Conservation (phyloP, 768 basidiomycete species). For the Naganishia kalamii region DNA sequence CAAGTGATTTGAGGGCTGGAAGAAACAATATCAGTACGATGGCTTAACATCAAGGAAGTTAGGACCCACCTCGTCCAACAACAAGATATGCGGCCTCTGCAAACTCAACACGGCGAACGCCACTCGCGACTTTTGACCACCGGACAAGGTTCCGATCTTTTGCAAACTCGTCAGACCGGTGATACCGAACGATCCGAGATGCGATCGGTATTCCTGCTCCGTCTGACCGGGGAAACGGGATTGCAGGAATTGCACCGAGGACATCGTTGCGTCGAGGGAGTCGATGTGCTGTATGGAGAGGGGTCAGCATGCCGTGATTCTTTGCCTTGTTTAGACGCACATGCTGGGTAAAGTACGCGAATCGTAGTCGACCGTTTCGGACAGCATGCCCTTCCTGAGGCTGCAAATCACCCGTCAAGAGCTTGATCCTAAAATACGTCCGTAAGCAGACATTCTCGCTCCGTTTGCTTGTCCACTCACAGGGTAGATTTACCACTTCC, state of each 20-base stretch:
- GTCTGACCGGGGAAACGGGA: constrained; percentile 86
- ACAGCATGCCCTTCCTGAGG: constrained; percentile 72
- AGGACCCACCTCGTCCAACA: constrained; percentile 77
- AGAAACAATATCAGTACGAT: neutral
- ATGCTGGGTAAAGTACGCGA: constrained; percentile 52
- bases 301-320: neutral
- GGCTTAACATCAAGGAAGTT: neutral
- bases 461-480: constrained; percentile 48
- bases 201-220: constrained; percentile 92
- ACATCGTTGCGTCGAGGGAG: constrained; percentile 69
- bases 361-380: constrained; percentile 81
- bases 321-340: constrained; percentile 50
- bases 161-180: constrained; percentile 86
- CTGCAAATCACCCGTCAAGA: constrained; percentile 75
- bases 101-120: constrained; percentile 82
- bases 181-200: constrained; percentile 95
- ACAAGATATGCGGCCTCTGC: constrained; percentile 79
- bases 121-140: constrained; percentile 93
- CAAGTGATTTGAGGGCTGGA: constrained; percentile 83
- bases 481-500: constrained; percentile 95
- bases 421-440: constrained; percentile 65
- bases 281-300: constrained; percentile 94
- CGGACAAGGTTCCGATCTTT: constrained; percentile 80
- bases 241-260: constrained; percentile 89
- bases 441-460: neutral